Evolutionary conservation across 176 grass and related monocot species (phyloP), one percentile per base, ranked within the genome.

Genomic region (Lolium perenne): DNA sequence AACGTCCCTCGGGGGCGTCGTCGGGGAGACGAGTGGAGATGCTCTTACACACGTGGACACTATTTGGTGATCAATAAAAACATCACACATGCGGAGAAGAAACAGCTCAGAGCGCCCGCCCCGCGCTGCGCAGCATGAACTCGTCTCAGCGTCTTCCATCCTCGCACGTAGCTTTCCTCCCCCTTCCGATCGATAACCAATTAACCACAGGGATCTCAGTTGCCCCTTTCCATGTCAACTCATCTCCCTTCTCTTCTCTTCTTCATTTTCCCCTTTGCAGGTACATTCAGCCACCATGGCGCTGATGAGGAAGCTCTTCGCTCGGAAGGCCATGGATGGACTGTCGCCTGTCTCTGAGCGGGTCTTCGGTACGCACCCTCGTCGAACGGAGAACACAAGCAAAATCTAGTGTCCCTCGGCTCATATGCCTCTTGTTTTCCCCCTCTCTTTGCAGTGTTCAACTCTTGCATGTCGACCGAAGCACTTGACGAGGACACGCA

Each of bases 381-480:
- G 20, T 20, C 17, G 10, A 6, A 15, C 75, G 1, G 47, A 75
- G 18, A 61, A 3, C 7, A 64, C 4, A 64, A 65, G 25, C 63
- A 5, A 67, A 67, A 67, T 7, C 11, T 64, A 3, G 2, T 62
- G 21, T 13, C n/a, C 10, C 18, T 21, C 23, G 11, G 9, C 25
- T 65, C 23, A 65, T 38, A 17, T 35, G 29, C 29, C 26, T 38
- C 16, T 13, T 29, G 15, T 67, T 66, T 66, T 4, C 63, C 63
- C 63, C 29, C 63, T 14, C 63, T 67, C 29, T 74, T 26, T 74
- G 66, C 80, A 94, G 92, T 91, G 40, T 90, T 91, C 74, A 83
- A 82, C 73, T 91, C 83, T 49, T 94, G 92, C 74, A 32, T 91
- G 38, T 84, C 86, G 7, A 82, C 79, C 0, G 53, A 87, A 67